phyloP scores from a whole-genome alignment of 306 rosid species.

The Lagenaria siceraria region DNA sequence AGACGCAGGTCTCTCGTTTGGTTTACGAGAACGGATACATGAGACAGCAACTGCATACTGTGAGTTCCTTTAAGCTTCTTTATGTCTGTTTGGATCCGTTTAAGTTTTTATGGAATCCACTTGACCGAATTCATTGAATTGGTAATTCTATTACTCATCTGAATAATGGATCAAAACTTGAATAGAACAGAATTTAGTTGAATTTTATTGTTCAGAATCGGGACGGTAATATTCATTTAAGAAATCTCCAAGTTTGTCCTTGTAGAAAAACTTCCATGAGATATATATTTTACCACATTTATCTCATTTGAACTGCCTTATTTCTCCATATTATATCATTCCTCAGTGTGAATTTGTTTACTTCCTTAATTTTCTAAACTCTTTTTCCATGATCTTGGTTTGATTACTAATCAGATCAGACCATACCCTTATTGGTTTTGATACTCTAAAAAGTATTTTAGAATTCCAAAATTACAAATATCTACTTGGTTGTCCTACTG shows the following conservation, averaged over 20 bases:
- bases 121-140: not conserved
- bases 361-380: not conserved
- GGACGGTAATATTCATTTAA: not conserved
- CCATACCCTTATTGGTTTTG: not conserved
- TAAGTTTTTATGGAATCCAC: not conserved
- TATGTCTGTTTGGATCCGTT: not conserved
- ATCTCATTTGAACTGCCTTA: not conserved
- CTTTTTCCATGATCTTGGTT: not conserved
- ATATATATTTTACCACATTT: not conserved
- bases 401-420: not conserved
- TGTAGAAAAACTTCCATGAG: not conserved
- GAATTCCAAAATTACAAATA: not conserved
- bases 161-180: not conserved
- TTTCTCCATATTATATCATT: not conserved
- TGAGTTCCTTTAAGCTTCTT: constrained; percentile 13
- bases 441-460: not conserved
- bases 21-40: constrained; percentile 84
- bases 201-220: not conserved
- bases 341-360: not conserved
- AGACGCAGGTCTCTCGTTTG: constrained; percentile 92
- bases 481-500: not conserved
- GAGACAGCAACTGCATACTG: constrained; percentile 66
- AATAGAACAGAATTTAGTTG: not conserved
- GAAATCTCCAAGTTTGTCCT: not conserved
- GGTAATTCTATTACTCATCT: not conserved